Percentiles rank a stretch among this genome's conserved stretches.
Evolutionary conservation across 257 asterid species (phyloP).

Genomic region (Fraxinus quadrangulata): DNA sequence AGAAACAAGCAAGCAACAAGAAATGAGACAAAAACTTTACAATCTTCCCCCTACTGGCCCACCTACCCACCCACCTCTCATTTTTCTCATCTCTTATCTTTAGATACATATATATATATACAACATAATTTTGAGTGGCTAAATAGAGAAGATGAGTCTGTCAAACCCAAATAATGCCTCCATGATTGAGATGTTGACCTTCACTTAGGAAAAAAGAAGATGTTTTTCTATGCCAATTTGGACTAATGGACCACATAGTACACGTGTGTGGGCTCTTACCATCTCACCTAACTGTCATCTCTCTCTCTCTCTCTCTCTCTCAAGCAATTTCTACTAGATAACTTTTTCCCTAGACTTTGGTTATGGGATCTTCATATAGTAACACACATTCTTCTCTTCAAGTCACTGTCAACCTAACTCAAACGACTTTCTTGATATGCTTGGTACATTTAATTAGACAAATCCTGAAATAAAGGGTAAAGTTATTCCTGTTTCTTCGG

Average conservation of each 20-base stretch:
- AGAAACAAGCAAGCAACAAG: conserved; percentile 43
- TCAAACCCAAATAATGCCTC: conserved; percentile 47
- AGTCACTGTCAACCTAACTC: neutral
- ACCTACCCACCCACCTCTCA: neutral
- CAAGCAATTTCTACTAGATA: neutral
- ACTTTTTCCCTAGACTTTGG: neutral
- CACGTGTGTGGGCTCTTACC: conserved; percentile 49
- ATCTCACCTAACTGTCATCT: neutral
- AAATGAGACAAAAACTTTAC: conserved; percentile 43
- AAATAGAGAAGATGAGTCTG: conserved; percentile 38
- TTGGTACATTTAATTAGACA: neutral
- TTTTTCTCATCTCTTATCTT: conserved; percentile 28
- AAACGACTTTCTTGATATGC: no score
- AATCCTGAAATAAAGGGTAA: no score
- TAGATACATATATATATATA: neutral
- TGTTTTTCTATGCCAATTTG: conserved; percentile 22
- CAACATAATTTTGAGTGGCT: conserved; percentile 28
- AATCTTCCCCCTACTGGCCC: conserved; percentile 21
- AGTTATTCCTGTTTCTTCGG: no score
- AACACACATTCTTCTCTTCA: neutral
- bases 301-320: neutral
- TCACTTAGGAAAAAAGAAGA: conserved; percentile 32
- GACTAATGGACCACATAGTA: conserved; percentile 40
- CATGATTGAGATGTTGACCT: conserved; percentile 55
- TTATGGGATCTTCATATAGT: neutral